A percentile compares a stretch with the other conserved stretches of the same genome.
These are phyloP conservation scores for Melampsora occidentalis DNA, from an alignment of 1,284 basidiomycete genomes.

Conservation along the genomic window DNA sequence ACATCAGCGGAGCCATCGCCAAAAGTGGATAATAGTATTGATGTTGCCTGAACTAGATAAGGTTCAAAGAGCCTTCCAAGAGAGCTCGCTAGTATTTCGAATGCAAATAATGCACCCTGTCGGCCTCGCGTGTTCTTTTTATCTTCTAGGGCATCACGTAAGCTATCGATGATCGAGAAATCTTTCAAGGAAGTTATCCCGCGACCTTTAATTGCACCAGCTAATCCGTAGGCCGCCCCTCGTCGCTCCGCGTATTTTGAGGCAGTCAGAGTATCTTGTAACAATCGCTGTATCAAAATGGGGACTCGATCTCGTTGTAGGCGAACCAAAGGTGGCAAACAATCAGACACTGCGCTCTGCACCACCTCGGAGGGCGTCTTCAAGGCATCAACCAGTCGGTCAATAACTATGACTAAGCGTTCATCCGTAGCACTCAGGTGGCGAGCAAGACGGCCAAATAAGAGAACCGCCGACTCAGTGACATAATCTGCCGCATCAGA, in stretches of 20 bases:
- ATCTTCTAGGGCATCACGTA: conserved; percentile 78
- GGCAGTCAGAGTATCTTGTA: conserved; percentile 71
- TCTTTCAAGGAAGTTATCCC: conserved; percentile 83
- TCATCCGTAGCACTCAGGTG: conserved; percentile 75
- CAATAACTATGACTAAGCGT: conserved; percentile 78
- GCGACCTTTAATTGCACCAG: conserved; percentile 84
- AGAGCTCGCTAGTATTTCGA: conserved; percentile 82
- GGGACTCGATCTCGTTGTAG: conserved; percentile 62
- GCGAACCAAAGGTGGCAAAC: conserved; percentile 77
- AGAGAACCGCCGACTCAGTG: conserved; percentile 90
- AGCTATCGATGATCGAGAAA: conserved; percentile 70
- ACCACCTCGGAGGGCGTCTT: conserved; percentile 95
- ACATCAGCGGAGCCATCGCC: conserved; percentile 89
- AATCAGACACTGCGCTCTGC: conserved; percentile 90
- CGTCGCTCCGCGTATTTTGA: conserved; percentile 86
- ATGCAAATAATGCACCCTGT: conserved; percentile 92
- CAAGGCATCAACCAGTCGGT: conserved; percentile 83
- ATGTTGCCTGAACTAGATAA: conserved; percentile 80
- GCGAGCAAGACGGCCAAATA: conserved; percentile 87
- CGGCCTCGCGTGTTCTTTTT: conserved; percentile 82
- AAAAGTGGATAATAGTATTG: conserved; percentile 79
- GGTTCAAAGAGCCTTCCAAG: conserved; percentile 91
- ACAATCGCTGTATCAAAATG: conserved; percentile 71
- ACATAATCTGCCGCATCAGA: conserved; percentile 73
- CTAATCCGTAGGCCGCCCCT: conserved; percentile 93